These are phyloP conservation scores for Aspergillus sp. DNA, from an alignment of 2,329 filamentous ascomycete species.

Conservation along the genomic window DNA sequence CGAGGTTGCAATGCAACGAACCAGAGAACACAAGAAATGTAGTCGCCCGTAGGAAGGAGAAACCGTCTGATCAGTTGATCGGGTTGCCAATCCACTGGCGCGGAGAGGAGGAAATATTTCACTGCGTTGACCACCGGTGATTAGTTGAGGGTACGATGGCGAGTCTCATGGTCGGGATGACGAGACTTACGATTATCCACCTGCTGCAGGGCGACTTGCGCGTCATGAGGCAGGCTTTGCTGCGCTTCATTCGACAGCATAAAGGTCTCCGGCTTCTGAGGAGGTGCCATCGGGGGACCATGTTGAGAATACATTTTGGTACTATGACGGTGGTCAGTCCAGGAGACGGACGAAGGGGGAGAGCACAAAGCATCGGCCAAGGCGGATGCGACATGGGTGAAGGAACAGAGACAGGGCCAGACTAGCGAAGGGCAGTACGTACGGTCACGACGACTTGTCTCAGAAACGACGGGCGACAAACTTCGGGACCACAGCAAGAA, in stretches of 20 bases:
- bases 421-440: constrained; percentile 8
- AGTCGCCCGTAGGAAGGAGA: constrained; percentile 93
- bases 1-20: constrained; percentile 38
- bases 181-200: constrained; percentile 82
- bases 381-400: not conserved
- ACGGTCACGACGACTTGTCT: constrained; percentile 13
- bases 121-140: constrained; percentile 53
- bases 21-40: constrained; percentile 97
- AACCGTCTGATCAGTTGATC: constrained; percentile 97
- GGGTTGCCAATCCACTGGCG: constrained; percentile 93
- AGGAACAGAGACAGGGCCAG: constrained; percentile 1
- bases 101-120: constrained; percentile 99
- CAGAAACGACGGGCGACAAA: constrained; percentile 13
- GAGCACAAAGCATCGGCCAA: constrained; percentile 8
- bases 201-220: constrained; percentile 94
- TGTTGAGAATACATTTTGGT: constrained; percentile 74
- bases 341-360: constrained; percentile 19
- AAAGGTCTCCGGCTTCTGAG: constrained; percentile 97
- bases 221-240: constrained; percentile 92
- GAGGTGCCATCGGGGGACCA: constrained; percentile 77
- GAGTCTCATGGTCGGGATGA: not conserved
- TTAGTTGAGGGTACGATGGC: not conserved
- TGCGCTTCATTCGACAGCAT: constrained; percentile 97
- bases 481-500: not conserved
- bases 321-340: constrained; percentile 19